Evolutionary conservation across 345 rosid genomes (phyloP).

Genomic region (Murraya paniculata): DNA sequence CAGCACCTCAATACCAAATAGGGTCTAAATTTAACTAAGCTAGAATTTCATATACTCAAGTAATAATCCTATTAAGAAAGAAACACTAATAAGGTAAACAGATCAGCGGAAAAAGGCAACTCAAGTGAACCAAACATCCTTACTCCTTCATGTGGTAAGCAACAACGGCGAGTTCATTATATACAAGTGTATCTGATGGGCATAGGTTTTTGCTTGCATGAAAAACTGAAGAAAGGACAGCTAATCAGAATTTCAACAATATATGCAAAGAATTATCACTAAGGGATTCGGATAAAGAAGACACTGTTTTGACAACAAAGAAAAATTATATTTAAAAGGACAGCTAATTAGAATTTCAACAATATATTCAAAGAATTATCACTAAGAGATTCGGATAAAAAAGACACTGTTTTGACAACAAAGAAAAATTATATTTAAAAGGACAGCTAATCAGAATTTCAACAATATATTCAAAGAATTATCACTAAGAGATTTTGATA

Average conservation of each 20-base stretch:
- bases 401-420: neutral
- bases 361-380: neutral
- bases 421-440: too few species aligned
- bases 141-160: slow-evolving; percentile 96
- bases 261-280: neutral
- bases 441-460: slow-evolving; percentile 13
- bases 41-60: neutral
- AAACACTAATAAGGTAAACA: neutral
- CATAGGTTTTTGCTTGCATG: slow-evolving; percentile 90
- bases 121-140: slow-evolving; percentile 26
- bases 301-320: neutral
- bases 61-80: neutral
- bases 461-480: neutral
- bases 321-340: too few species aligned
- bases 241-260: slow-evolving; percentile 10
- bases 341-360: slow-evolving; percentile 8
- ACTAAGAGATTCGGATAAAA: neutral
- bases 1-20: too few species aligned
- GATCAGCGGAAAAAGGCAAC: neutral
- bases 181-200: slow-evolving; percentile 90
- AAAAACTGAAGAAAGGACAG: slow-evolving; percentile 55
- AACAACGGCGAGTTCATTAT: slow-evolving; percentile 96
- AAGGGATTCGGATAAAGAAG: neutral
- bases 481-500: neutral
- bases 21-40: neutral